These are phyloP conservation scores for Cryptococcus sp. DNA, from an alignment of 1,284 basidiomycete genomes.

Conservation along the genomic window DNA sequence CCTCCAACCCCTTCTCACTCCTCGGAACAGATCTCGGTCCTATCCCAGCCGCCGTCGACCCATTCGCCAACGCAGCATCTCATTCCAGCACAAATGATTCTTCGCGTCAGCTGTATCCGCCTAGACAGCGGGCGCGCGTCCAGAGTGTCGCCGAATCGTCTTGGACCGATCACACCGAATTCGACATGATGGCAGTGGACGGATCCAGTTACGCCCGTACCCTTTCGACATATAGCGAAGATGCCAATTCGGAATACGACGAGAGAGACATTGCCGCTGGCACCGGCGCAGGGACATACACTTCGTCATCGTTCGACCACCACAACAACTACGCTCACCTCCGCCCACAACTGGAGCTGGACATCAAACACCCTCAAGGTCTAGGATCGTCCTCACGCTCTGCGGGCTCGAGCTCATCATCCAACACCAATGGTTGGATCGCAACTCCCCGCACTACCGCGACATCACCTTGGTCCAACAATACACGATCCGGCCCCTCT, in stretches of 20 bases:
- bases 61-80: background rate
- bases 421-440: background rate
- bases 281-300: background rate
- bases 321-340: background rate
- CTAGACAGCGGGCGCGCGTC: background rate
- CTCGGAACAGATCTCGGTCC: too few relatives aligned
- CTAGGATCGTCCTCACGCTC: too few relatives aligned
- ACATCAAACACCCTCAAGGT: background rate
- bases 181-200: slow-evolving; percentile 37
- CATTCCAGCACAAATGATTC: too few relatives aligned
- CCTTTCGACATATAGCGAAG: slow-evolving; percentile 27
- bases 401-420: background rate
- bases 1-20: too few relatives aligned
- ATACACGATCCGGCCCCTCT: background rate
- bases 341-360: background rate
- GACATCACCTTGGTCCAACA: background rate
- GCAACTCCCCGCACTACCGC: background rate
- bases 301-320: background rate
- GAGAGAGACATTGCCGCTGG: slow-evolving; percentile 13
- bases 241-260: slow-evolving; percentile 19
- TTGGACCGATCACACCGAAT: slow-evolving; percentile 41
- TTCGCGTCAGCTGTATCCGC: too few relatives aligned
- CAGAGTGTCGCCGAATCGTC: slow-evolving; percentile 8
- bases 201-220: slow-evolving; percentile 39
- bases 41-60: background rate